Evolutionary conservation across 257 asterid genomes (phyloP).

Genomic region (Verbena officinalis): DNA sequence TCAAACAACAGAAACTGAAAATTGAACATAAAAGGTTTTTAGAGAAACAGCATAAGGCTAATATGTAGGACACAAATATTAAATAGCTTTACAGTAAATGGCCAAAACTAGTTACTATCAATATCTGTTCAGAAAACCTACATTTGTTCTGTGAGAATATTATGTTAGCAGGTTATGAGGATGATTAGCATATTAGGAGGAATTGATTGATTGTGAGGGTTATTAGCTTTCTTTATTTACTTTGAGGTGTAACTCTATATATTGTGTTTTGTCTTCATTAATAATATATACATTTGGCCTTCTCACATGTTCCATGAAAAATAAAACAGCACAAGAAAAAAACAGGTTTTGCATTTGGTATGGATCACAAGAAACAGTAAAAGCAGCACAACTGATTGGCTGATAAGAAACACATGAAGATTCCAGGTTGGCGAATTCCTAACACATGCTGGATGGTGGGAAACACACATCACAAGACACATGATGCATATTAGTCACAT

Average conservation of each 20-base stretch:
- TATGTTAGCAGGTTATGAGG: no score
- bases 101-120: conserved; percentile 15
- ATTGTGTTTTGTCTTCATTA: no score
- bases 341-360: background rate
- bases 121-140: conserved; percentile 7
- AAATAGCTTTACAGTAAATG: conserved; percentile 15
- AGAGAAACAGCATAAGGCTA: conserved; percentile 5
- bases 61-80: conserved; percentile 15
- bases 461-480: conserved; percentile 9
- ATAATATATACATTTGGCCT: no score
- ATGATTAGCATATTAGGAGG: no score
- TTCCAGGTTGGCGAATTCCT: conserved; percentile 9
- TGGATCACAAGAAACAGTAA: conserved; percentile 15
- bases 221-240: no score
- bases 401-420: background rate
- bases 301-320: no score
- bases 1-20: conserved; percentile 24
- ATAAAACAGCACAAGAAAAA: conserved; percentile 15
- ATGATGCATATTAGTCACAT: conserved; percentile 21
- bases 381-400: conserved; percentile 14
- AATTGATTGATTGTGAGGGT: no score
- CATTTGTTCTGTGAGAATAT: background rate
- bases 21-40: background rate
- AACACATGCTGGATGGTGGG: conserved; percentile 21
- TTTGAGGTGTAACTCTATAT: no score